Conservation (phyloP, 805 yeast species). For the Wickerhamiella azymoides region DNA sequence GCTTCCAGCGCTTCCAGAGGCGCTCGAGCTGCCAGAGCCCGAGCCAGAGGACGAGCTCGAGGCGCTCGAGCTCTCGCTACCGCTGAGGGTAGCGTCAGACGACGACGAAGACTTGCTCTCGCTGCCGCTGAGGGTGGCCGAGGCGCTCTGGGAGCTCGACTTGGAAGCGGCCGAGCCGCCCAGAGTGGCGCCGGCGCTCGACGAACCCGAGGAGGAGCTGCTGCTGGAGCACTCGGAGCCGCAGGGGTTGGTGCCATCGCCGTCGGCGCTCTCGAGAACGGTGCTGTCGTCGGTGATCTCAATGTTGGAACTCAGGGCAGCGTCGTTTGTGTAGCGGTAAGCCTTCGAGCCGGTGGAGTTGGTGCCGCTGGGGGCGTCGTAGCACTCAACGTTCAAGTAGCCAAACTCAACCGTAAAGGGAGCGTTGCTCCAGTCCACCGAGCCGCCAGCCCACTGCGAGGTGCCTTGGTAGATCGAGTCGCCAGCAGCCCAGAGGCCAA, state of each 20-base stretch:
- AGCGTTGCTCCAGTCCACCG: constrained; percentile 63
- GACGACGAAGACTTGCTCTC: constrained; percentile 12
- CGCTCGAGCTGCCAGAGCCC: constrained; percentile 6
- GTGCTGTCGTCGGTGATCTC: constrained; percentile 51
- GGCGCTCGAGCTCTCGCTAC: constrained; percentile 6
- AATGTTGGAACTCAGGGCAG: constrained; percentile 34
- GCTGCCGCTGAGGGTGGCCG: constrained; percentile 7
- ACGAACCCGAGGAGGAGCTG: constrained; percentile 15
- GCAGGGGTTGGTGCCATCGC: constrained; percentile 44
- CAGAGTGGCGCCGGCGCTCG: constrained; percentile 9
- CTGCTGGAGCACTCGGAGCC: constrained; percentile 14
- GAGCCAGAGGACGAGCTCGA: constrained; percentile 11
- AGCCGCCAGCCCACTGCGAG: constrained; percentile 80
- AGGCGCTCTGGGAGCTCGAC: constrained; percentile 5
- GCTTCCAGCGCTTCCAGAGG: constrained; percentile 8
- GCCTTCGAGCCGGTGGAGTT: constrained; percentile 34
- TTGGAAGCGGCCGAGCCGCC: constrained; percentile 10
- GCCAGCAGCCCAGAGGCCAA: constrained; percentile 45
- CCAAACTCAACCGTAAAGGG: constrained; percentile 70
- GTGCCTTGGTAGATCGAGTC: constrained; percentile 46
- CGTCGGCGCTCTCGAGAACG: constrained; percentile 43
- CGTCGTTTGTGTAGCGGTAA: constrained; percentile 42
- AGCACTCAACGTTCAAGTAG: constrained; percentile 49
- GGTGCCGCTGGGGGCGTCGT: constrained; percentile 54
- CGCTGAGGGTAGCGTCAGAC: constrained; percentile 8